These are phyloP conservation scores for Myxozyma neotropica DNA, from an alignment of 805 yeast species.

Conservation along the genomic window DNA sequence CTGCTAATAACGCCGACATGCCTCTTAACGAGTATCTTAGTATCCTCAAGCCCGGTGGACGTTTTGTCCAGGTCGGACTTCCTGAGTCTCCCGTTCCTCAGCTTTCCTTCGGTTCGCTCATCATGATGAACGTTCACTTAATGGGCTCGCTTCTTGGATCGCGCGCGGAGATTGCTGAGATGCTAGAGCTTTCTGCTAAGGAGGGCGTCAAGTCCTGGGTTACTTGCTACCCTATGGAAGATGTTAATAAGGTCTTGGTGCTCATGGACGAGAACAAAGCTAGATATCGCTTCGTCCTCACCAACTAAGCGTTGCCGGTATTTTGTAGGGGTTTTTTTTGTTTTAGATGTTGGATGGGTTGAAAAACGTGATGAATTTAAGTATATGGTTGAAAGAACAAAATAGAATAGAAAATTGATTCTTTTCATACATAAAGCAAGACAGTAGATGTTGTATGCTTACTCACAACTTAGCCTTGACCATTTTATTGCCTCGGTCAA, in stretches of 20 bases:
- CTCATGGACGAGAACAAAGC: slow-evolving; percentile 34
- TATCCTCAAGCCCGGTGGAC: slow-evolving; percentile 59
- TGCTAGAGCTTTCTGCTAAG: slow-evolving; percentile 66
- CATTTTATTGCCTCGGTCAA: slow-evolving; percentile 9
- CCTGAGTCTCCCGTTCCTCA: slow-evolving; percentile 47
- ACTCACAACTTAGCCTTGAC: slow-evolving; percentile 24
- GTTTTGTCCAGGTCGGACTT: slow-evolving; percentile 66
- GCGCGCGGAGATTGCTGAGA: slow-evolving; percentile 63
- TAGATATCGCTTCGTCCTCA: slow-evolving; percentile 31
- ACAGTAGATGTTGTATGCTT: background rate
- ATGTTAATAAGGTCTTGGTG: slow-evolving; percentile 31
- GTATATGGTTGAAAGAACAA: no score
- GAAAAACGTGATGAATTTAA: no score
- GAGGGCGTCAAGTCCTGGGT: slow-evolving; percentile 42
- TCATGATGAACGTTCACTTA: slow-evolving; percentile 26
- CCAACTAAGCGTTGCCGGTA: slow-evolving; percentile 9
- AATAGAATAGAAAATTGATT: background rate
- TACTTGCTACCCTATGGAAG: slow-evolving; percentile 31
- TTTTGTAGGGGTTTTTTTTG: background rate
- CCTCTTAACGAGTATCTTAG: slow-evolving; percentile 49
- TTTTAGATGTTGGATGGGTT: no score
- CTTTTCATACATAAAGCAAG: background rate
- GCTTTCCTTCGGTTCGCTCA: slow-evolving; percentile 32
- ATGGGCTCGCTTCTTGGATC: slow-evolving; percentile 64
- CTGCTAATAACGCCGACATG: slow-evolving; percentile 52